Base-by-base conservation (phyloP, 495 filamentous ascomycete species). In the Hyaloscypha finlandica region DNA sequence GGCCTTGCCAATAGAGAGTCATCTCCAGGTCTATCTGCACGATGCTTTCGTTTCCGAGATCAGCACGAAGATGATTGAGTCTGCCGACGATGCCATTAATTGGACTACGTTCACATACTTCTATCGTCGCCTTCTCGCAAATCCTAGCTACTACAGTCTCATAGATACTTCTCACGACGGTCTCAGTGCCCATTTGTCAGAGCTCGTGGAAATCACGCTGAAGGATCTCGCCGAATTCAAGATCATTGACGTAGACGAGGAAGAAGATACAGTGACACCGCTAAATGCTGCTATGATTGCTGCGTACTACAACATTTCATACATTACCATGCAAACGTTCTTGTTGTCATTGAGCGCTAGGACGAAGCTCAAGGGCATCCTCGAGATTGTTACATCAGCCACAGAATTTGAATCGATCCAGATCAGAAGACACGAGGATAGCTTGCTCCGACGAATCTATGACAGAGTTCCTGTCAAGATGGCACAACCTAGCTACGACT, bases 261-360 rank as follows among this genome's bases (percentile, higher is more conserved):
- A 97, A 30, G 96, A 97, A 71, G 96, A 97, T 73, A 88, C 89
- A 25, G 88, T 98, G 62, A 86, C 90, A 8, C 93, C 95, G 25
- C 84, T 96, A 68, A 97, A 99, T 71, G 90, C 95, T 1, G 94
- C 94, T 45, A 97, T 96, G 92, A 98, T 99, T 74, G 93, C 92
- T 8, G 93, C 95, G 3, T 98, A 98, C 80, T 99, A 98, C 85
- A 97, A 97, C 76, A 97, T 99, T 68, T 98, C 96, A 20, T 97
- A 97, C 80, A 90, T 97, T 77, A 99, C 95, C 29, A 98, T 98
- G 95, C 94, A 99, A 79, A 99, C 96, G 5, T 96, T 98, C 84
- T 81, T 98, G n/a, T 83, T 98, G n/a, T 98, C 96, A 29, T 82
- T 99, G 33, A 92, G 84, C 2, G 88, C 85, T 52, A 90, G 89